Conservation (phyloP, 352 stramenopile genomes). For the Globisporangium orthogonon region DNA sequence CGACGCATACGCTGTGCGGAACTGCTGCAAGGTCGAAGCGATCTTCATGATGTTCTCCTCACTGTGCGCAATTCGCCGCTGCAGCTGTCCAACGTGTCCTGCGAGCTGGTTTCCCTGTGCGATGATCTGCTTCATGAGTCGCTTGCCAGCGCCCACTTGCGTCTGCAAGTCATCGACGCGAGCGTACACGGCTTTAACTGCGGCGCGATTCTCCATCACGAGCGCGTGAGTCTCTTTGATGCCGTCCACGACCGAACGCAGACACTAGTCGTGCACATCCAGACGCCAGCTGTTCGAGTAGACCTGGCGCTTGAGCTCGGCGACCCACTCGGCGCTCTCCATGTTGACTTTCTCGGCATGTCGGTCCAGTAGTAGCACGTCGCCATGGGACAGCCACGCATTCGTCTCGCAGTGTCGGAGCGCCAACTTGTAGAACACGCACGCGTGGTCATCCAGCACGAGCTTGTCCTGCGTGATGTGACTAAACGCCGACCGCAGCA, state of each 20-base stretch:
- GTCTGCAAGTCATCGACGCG: background rate
- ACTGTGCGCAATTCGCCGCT: background rate
- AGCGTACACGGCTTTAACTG: background rate
- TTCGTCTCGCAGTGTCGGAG: background rate
- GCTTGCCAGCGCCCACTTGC: background rate
- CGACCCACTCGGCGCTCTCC: background rate
- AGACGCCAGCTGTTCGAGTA: background rate
- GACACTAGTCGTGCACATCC: background rate
- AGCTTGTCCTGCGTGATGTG: background rate
- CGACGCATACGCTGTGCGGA: slow-evolving; percentile 9
- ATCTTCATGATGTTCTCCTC: slow-evolving; percentile 22
- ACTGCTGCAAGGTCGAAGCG: slow-evolving; percentile 11
- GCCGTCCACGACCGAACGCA: background rate
- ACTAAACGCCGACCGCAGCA: background rate
- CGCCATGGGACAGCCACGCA: background rate
- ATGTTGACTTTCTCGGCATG: background rate
- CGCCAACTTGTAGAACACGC: background rate
- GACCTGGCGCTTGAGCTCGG: background rate
- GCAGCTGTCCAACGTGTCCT: background rate
- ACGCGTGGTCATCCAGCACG: slow-evolving; percentile 1
- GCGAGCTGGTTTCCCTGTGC: background rate
- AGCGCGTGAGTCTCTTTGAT: background rate
- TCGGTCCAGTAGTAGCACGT: background rate
- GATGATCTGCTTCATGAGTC: background rate
- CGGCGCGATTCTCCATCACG: background rate